Percentiles rank a stretch among this genome's conserved stretches.
Evolutionary conservation across 345 rosid genomes (phyloP).

Genomic region (Punica granatum): DNA sequence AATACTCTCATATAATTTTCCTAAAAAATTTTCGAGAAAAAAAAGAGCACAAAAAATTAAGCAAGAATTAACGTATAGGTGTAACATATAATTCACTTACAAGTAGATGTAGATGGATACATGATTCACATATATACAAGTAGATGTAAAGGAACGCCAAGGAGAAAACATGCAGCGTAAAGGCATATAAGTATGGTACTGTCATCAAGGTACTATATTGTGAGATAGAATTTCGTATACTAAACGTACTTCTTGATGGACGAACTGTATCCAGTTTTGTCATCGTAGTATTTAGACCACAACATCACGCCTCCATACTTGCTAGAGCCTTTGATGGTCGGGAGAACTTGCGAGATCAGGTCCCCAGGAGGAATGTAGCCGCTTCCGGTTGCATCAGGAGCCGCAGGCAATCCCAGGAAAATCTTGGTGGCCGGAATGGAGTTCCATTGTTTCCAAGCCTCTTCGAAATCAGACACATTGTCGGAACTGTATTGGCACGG

Average conservation of each 20-base stretch:
- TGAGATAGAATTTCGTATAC: neutral
- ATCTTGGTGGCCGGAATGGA: neutral
- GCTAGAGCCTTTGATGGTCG: neutral
- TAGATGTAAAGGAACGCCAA: too few relatives aligned
- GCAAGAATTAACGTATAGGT: too few relatives aligned
- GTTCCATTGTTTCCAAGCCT: constrained; percentile 7
- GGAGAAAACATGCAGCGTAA: too few relatives aligned
- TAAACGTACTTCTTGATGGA: neutral
- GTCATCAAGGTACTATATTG: neutral
- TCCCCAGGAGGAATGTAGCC: neutral
- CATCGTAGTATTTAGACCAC: constrained; percentile 4
- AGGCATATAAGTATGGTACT: neutral
- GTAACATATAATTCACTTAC: too few relatives aligned
- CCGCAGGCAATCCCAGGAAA: neutral
- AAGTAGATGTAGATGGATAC: too few relatives aligned
- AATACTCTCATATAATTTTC: too few relatives aligned
- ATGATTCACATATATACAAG: neutral
- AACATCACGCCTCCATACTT: constrained; percentile 4
- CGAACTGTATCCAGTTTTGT: constrained; percentile 1
- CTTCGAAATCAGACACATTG: neutral
- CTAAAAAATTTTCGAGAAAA: too few relatives aligned
- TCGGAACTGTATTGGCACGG: neutral
- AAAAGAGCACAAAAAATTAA: too few relatives aligned
- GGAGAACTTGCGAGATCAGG: constrained; percentile 3
- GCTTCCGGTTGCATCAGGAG: constrained; percentile 4